Evolutionary conservation across 176 grass and related monocot species (phyloP), one percentile per base, ranked within the genome.

Genomic region (Microstegium vimineum): DNA sequence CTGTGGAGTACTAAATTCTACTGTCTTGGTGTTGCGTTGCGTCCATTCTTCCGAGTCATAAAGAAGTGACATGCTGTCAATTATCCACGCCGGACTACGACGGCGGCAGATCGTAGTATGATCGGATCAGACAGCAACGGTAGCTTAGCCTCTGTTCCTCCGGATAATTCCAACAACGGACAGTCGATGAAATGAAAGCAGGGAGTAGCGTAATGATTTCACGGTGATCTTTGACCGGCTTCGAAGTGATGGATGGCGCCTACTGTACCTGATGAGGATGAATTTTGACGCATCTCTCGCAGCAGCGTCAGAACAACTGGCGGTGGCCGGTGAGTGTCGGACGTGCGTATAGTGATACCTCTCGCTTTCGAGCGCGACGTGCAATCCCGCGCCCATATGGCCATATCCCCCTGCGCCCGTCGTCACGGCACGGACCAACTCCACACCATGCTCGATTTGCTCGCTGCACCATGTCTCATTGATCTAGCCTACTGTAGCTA

Each of bases 361-460:
- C 69, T 43, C 35, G 64, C 64, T 71, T 71, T 78, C 30, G 75
- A 63, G 38, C 56, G 37, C 38, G 74, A 62, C 74, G 16, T 20
- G 34, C 54, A 54, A 14, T 31, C 43, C 65, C 15, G 64, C 63
- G 27, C 63, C 61, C 63, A 69, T n/a, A n/a, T n/a, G n/a, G n/a
- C n/a, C n/a, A n/a, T 43, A 12, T 70, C 65, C 27, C 4, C 46
- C 46, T 18, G 46, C 5, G 63, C 33, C 83, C 64, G 15, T 34
- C 22, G 51, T 60, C 26, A 62, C 12, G 22, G 51, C 22, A 61
- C 16, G 79, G 47, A 14, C 65, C 66, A 41, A 23, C 6, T 60
- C 51, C 1, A 77, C 30, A n/a, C 8, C 49, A 36, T 60, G 51
- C n/a, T n/a, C n/a, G n/a, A n/a, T n/a, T n/a, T n/a, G n/a, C 47